A percentile compares a stretch with the other conserved stretches of the same genome.
These are phyloP conservation scores for Trypanosoma scelopori DNA, from an alignment of 208 protist genomes.

Conservation along the genomic window DNA sequence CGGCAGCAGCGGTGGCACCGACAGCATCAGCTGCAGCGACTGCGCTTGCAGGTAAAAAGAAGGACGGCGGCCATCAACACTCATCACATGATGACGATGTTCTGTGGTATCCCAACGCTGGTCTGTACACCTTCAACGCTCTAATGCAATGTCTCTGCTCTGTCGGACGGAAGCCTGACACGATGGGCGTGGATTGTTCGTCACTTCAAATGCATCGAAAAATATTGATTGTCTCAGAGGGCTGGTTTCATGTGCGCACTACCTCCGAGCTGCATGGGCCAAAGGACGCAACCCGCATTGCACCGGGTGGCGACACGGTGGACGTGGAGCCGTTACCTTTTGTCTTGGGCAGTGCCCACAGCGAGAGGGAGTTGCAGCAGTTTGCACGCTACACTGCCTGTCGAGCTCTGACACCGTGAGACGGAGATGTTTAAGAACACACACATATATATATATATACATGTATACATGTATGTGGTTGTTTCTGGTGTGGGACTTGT, in stretches of 20 bases:
- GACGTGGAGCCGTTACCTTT: slow-evolving; percentile 51
- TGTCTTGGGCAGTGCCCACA: slow-evolving; percentile 50
- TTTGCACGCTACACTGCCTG: slow-evolving; percentile 54
- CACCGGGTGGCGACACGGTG: slow-evolving; percentile 10
- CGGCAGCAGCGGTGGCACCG: no score
- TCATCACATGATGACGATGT: slow-evolving; percentile 11
- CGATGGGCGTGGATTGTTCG: neutral
- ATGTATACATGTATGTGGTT: slow-evolving; percentile 14
- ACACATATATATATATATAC: slow-evolving; percentile 1
- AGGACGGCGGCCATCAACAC: neutral
- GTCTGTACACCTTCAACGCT: slow-evolving; percentile 63
- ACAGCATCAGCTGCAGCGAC: no score
- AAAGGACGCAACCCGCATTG: neutral
- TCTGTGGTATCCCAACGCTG: slow-evolving; percentile 54
- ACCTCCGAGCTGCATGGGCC: slow-evolving; percentile 39
- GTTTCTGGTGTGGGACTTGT: slow-evolving; percentile 3
- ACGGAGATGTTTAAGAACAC: neutral
- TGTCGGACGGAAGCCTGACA: slow-evolving; percentile 12
- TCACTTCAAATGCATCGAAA: slow-evolving; percentile 26
- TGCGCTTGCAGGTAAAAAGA: neutral
- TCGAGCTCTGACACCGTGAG: slow-evolving; percentile 20
- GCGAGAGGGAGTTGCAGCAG: slow-evolving; percentile 40
- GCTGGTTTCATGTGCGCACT: slow-evolving; percentile 62
- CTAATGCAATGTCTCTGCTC: slow-evolving; percentile 33
- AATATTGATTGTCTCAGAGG: slow-evolving; percentile 61